Percentiles rank a stretch among this genome's conserved stretches.
These are phyloP conservation scores for Chrysanthemum makinoi DNA, from an alignment of 129 eudicot species.

Conservation along the genomic window DNA sequence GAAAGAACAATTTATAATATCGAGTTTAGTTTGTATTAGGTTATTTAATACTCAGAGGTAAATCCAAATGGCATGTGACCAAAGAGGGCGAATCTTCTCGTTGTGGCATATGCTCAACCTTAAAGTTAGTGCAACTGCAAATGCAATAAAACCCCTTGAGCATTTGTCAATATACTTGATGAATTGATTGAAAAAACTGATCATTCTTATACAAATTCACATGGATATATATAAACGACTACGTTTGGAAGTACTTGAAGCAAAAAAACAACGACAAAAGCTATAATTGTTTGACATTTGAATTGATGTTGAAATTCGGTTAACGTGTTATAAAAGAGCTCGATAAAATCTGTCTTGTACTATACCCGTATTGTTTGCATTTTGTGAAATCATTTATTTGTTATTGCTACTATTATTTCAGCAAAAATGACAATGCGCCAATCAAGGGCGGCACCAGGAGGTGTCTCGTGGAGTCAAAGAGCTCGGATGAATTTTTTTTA, in stretches of 20 bases:
- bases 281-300: background rate
- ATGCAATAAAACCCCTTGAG: background rate
- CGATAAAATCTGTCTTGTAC: background rate
- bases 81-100: background rate
- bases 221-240: conserved; percentile 22
- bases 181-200: background rate
- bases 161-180: too few relatives aligned
- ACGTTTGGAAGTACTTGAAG: conserved; percentile 1
- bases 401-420: too few relatives aligned
- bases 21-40: background rate
- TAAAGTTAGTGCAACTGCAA: background rate
- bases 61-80: background rate
- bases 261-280: background rate
- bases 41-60: background rate
- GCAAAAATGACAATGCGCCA: too few relatives aligned
- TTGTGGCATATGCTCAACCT: background rate
- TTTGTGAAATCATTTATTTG: too few relatives aligned
- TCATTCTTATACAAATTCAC: conserved; percentile 10
- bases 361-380: too few relatives aligned
- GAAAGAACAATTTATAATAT: background rate
- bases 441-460: too few relatives aligned
- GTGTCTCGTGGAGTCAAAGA: too few relatives aligned
- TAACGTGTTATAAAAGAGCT: conserved; percentile 1
- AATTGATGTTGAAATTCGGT: background rate
- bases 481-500: too few relatives aligned